A percentile compares a stretch with the other conserved stretches of the same genome.
phyloP scores from a whole-genome alignment of 192 early-diverging fungal species.

The Gamsiella multidivaricata region DNA sequence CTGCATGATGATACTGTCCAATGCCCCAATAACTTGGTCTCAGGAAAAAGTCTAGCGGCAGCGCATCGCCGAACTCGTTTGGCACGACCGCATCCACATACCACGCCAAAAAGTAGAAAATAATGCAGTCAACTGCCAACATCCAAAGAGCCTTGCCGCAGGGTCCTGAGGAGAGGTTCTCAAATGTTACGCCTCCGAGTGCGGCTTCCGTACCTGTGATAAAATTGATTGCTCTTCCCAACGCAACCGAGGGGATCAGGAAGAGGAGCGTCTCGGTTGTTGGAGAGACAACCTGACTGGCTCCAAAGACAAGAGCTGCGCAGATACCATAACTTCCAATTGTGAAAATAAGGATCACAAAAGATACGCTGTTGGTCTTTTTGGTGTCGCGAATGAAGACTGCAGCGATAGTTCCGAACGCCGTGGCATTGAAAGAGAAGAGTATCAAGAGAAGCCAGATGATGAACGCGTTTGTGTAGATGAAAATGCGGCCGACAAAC shows the following conservation, averaged over 20 bases:
- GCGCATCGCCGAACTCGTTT: constrained; percentile 37
- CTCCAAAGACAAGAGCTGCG: constrained; percentile 39
- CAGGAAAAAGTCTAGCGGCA: constrained; percentile 56
- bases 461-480: constrained; percentile 35
- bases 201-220: constrained; percentile 45
- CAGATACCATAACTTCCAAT: constrained; percentile 38
- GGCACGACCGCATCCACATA: constrained; percentile 61
- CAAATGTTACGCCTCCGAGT: constrained; percentile 43
- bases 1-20: constrained; percentile 21
- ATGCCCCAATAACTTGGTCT: constrained; percentile 55
- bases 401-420: constrained; percentile 38
- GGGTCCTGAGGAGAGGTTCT: constrained; percentile 27
- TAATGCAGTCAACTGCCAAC: constrained; percentile 44
- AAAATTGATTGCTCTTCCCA: constrained; percentile 51
- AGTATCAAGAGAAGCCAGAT: constrained; percentile 46
- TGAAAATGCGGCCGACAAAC: constrained; percentile 48
- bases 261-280: constrained; percentile 39
- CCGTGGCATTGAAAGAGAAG: constrained; percentile 49
- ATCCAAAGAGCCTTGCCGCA: constrained; percentile 43
- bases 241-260: constrained; percentile 43
- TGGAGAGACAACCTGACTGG: neutral
- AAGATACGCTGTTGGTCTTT: constrained; percentile 30
- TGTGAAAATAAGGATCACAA: constrained; percentile 29
- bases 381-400: constrained; percentile 51
- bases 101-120: constrained; percentile 60